Conservation (phyloP, 1,284 basidiomycete species). For the Takashimella koratensis region DNA sequence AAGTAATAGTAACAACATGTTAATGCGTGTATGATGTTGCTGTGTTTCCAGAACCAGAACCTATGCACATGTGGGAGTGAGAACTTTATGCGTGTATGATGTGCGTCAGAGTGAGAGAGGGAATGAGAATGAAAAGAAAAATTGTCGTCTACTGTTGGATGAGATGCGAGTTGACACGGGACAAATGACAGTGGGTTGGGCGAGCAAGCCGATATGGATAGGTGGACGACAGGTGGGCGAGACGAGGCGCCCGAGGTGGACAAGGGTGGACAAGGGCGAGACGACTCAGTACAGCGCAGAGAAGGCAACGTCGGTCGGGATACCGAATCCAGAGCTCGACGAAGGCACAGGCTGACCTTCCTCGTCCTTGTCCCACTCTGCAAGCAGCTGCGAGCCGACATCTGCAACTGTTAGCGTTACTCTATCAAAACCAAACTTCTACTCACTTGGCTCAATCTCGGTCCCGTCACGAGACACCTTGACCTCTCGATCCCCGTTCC, state of each 20-base stretch:
- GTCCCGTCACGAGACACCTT: constrained; percentile 91
- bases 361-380: constrained; percentile 62
- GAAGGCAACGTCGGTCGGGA: neutral
- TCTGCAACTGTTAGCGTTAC: constrained; percentile 19
- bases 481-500: constrained; percentile 86
- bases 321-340: neutral
- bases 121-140: neutral
- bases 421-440: neutral
- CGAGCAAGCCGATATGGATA: no score
- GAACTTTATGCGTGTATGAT: neutral
- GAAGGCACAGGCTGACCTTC: neutral
- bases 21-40: neutral
- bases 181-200: no score
- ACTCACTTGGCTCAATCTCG: constrained; percentile 70
- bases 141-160: neutral
- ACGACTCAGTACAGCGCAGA: neutral
- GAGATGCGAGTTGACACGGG: no score
- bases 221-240: no score
- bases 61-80: neutral
- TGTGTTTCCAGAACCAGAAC: neutral
- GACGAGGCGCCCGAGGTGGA: no score
- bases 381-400: constrained; percentile 68
- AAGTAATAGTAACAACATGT: neutral
- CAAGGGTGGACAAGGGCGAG: no score
- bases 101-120: neutral